Evolutionary conservation across 768 basidiomycete species (phyloP).

Genomic region (Asterophora parasitica): DNA sequence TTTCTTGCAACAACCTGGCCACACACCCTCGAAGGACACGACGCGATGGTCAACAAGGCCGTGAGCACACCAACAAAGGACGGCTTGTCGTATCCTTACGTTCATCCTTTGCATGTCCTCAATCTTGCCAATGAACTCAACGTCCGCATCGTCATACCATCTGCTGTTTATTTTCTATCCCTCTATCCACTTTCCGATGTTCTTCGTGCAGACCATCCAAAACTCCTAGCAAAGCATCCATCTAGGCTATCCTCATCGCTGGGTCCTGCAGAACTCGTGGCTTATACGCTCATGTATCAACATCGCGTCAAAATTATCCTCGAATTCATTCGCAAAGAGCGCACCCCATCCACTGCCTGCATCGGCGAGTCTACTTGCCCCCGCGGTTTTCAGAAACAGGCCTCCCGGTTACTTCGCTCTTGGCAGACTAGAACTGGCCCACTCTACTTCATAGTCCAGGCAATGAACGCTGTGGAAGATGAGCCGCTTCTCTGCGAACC

Average conservation of each 20-base stretch:
- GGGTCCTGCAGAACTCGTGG: conserved; percentile 35
- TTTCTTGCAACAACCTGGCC: conserved; percentile 49
- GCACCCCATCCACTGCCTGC: conserved; percentile 26
- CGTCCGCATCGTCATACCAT: conserved; percentile 41
- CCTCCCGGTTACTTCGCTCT: conserved; percentile 38
- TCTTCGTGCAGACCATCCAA: conserved; percentile 46
- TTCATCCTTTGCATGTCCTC: conserved; percentile 54
- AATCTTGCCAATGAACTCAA: conserved; percentile 51
- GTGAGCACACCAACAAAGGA: conserved; percentile 35
- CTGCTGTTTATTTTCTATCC: conserved; percentile 55
- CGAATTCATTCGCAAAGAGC: conserved; percentile 40
- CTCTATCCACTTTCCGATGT: conserved; percentile 48
- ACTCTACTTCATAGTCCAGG: conserved; percentile 49
- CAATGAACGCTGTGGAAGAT: conserved; percentile 31
- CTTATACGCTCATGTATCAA: conserved; percentile 57
- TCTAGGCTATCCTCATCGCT: conserved; percentile 45
- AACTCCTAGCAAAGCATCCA: conserved; percentile 42
- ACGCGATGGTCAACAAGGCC: conserved; percentile 49
- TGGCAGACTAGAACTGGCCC: conserved; percentile 50
- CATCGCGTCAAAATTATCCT: conserved; percentile 43
- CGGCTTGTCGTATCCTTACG: conserved; percentile 50
- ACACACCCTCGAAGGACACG: conserved; percentile 49
- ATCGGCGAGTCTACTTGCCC: conserved; percentile 28
- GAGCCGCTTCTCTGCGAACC: conserved; percentile 37
- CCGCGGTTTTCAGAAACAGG: conserved; percentile 38